Evolutionary conservation across 139 green algal genomes (phyloP).

Genomic region (Tetraselmis chui): DNA sequence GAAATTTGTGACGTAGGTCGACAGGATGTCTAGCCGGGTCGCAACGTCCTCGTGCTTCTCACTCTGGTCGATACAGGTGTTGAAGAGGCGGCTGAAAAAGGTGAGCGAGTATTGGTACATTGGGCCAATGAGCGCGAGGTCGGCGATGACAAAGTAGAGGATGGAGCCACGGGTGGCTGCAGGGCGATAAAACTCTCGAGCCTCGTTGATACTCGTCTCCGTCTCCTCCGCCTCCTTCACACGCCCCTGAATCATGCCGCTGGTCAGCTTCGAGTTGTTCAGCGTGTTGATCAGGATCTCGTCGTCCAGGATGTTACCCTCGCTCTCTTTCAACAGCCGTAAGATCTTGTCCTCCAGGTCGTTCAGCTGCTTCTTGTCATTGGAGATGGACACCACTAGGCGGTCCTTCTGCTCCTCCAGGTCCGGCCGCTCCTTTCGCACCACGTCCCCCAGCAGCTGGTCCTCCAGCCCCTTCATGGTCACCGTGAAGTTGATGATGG

Average conservation of each 20-base stretch:
- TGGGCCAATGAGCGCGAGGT: constrained; percentile 65
- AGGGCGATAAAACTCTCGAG: constrained; percentile 64
- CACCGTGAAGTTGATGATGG: constrained; percentile 84
- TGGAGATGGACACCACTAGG: constrained; percentile 67
- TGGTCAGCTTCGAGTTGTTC: constrained; percentile 78
- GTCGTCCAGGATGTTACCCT: constrained; percentile 87
- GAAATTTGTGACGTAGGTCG: constrained; percentile 57
- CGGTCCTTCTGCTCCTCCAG: constrained; percentile 56
- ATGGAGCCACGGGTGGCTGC: constrained; percentile 54
- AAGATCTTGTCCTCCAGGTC: constrained; percentile 80
- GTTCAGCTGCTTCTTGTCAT: constrained; percentile 78
- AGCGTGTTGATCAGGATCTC: constrained; percentile 83
- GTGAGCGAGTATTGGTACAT: constrained; percentile 80
- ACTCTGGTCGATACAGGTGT: constrained; percentile 61
- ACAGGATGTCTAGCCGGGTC: constrained; percentile 52
- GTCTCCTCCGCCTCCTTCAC: constrained; percentile 77
- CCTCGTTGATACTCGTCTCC: constrained; percentile 67
- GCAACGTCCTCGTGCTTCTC: constrained; percentile 50
- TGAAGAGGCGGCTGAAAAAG: constrained; percentile 75
- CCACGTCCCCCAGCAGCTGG: constrained; percentile 76
- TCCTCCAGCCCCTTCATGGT: constrained; percentile 69
- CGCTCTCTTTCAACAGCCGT: constrained; percentile 70
- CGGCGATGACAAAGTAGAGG: constrained; percentile 75
- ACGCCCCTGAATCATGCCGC: constrained; percentile 60
- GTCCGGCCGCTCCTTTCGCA: constrained; percentile 66